A percentile compares a stretch with the other conserved stretches of the same genome.
Conservation (phyloP, 495 filamentous ascomycete genomes). For the Lasiosphaeris hirsuta region DNA sequence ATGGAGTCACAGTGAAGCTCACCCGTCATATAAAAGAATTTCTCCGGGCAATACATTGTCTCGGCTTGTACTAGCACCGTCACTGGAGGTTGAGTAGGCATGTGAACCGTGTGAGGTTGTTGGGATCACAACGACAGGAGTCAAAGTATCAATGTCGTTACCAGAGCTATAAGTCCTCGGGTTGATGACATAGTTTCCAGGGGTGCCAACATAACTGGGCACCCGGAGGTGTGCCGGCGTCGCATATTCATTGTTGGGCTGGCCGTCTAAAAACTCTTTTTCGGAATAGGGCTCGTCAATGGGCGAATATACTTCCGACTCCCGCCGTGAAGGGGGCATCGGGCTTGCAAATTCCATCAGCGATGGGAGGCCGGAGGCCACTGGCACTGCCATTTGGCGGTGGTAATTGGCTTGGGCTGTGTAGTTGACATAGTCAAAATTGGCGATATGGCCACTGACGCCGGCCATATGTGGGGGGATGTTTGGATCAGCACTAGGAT, state of each 20-base stretch:
- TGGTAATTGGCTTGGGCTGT: constrained; percentile 23
- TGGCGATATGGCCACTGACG: constrained; percentile 10
- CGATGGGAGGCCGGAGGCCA: constrained; percentile 17
- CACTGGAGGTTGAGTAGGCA: constrained; percentile 19
- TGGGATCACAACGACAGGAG: constrained; percentile 28
- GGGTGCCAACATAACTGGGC: neutral
- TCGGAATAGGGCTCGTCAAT: constrained; percentile 8
- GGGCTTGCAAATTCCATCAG: constrained; percentile 26
- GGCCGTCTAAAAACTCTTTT: constrained; percentile 16
- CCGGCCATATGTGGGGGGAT: constrained; percentile 6
- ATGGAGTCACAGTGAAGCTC: neutral
- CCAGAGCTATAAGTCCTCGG: constrained; percentile 7
- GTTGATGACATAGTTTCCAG: constrained; percentile 7
- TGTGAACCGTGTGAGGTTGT: constrained; percentile 4
- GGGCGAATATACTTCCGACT: constrained; percentile 5
- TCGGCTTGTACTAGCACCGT: constrained; percentile 26
- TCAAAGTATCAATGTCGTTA: constrained; percentile 26
- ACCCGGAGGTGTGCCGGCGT: neutral
- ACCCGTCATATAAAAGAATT: constrained; percentile 32
- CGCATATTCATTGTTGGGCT: neutral
- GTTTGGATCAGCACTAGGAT: neutral
- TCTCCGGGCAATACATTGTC: constrained; percentile 36
- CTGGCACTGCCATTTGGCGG: constrained; percentile 1
- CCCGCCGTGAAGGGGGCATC: constrained; percentile 1
- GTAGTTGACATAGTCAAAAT: constrained; percentile 29